Conservation (phyloP, 306 rosid genomes). For the Castanea mollissima region DNA sequence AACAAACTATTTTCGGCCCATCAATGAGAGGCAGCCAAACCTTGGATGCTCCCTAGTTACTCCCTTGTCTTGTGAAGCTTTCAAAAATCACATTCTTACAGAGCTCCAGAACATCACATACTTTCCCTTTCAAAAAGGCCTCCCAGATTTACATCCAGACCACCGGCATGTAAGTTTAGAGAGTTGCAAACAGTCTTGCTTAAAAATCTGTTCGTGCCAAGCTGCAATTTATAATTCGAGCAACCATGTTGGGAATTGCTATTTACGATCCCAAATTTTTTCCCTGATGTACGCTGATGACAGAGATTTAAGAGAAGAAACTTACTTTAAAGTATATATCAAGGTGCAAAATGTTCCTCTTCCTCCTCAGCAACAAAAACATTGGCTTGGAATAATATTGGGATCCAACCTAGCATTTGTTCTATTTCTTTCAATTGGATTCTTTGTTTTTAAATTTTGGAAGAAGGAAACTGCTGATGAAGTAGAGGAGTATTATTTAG, state of each 20-base stretch:
- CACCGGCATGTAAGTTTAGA: not conserved
- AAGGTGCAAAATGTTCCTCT: not conserved
- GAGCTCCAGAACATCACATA: not conserved
- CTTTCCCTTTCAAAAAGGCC: too few species aligned
- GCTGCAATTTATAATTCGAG: not conserved
- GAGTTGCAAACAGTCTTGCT: constrained; percentile 1
- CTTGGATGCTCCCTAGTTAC: not conserved
- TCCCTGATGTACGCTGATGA: not conserved
- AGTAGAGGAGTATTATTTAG: not conserved
- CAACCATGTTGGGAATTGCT: not conserved
- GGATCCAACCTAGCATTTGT: not conserved
- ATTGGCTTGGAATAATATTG: not conserved
- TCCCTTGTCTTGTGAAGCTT: constrained; percentile 4
- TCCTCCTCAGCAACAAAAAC: not conserved
- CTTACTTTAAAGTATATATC: not conserved
- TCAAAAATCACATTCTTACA: not conserved
- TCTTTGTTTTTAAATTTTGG: not conserved
- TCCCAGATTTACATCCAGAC: too few species aligned
- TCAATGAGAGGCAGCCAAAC: not conserved
- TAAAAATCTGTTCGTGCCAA: constrained; percentile 5
- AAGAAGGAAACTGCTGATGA: not conserved
- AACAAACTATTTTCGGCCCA: not conserved
- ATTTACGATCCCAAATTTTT: constrained; percentile 3
- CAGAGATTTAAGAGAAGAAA: too few species aligned
- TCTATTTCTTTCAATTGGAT: not conserved